Percentiles rank a stretch among this genome's conserved stretches.
Evolutionary conservation across 176 grass and related monocot genomes (phyloP).

Genomic region (Avena insularis): DNA sequence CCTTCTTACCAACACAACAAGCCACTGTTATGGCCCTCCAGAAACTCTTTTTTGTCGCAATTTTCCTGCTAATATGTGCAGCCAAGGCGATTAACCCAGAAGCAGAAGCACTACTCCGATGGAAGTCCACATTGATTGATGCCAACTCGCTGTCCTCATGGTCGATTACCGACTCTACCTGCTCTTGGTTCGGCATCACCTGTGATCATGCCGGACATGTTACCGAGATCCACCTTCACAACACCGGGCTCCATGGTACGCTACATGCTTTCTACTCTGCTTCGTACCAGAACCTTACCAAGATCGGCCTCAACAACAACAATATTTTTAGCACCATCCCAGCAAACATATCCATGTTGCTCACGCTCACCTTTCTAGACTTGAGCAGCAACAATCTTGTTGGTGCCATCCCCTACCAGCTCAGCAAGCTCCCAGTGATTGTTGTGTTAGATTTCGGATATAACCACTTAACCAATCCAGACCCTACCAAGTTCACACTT

Average conservation of each 20-base stretch:
- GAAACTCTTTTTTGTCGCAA: neutral
- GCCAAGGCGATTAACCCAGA: neutral
- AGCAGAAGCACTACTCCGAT: slow-evolving; percentile 52
- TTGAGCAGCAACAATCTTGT: neutral
- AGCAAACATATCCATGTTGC: slow-evolving; percentile 24
- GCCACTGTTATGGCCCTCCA: neutral
- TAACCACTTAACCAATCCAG: no score
- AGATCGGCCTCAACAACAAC: slow-evolving; percentile 44
- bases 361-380: neutral
- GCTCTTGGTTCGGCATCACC: slow-evolving; percentile 53
- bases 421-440: no score
- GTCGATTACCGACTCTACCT: slow-evolving; percentile 48
- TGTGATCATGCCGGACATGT: slow-evolving; percentile 44
- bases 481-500: no score
- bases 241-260: slow-evolving; percentile 27
- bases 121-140: slow-evolving; percentile 49
- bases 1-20: neutral
- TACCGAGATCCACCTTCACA: slow-evolving; percentile 16
- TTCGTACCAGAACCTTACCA: slow-evolving; percentile 25
- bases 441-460: no score
- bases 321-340: slow-evolving; percentile 41
- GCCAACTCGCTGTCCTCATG: slow-evolving; percentile 25
- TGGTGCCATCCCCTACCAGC: slow-evolving; percentile 19
- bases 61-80: neutral
- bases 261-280: slow-evolving; percentile 45